These are phyloP conservation scores for rapeseed (Brassica napus) DNA, from an alignment of 345 rosid genomes.

Conservation along the genomic window DNA sequence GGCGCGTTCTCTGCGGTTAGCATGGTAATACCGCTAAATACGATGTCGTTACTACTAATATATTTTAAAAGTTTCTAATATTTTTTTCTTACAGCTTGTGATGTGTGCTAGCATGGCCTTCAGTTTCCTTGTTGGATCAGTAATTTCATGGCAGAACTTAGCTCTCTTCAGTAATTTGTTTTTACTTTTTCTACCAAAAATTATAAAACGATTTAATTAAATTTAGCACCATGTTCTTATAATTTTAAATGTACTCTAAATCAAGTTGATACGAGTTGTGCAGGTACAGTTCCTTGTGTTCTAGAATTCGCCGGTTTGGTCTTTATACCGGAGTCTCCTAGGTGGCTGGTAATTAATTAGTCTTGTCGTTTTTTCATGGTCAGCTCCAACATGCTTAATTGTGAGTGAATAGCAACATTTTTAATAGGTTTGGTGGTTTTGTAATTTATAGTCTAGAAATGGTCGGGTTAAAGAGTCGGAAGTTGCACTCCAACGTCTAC, in stretches of 20 bases:
- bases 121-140: conserved; percentile 70
- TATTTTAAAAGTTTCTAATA: background rate
- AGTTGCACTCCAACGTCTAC: conserved; percentile 45
- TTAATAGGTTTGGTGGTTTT: background rate
- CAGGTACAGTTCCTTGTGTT: conserved; percentile 55
- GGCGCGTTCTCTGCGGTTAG: conserved; percentile 75
- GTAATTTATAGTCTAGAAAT: conserved; percentile 50
- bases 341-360: conserved; percentile 61
- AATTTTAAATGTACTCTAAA: conserved; percentile 46
- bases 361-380: background rate
- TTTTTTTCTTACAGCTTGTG: conserved; percentile 50
- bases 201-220: background rate
- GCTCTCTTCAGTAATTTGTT: conserved; percentile 61
- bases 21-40: conserved; percentile 16
- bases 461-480: conserved; percentile 48
- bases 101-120: conserved; percentile 67
- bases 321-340: conserved; percentile 45
- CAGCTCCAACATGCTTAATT: background rate
- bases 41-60: background rate
- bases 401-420: background rate
- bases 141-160: conserved; percentile 61
- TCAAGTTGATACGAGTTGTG: conserved; percentile 48
- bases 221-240: conserved; percentile 11
- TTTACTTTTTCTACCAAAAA: background rate
- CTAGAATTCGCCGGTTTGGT: conserved; percentile 31